Evolutionary conservation across 108 stramenopile genomes (phyloP).

Genomic region (Mediolabrus comicus): DNA sequence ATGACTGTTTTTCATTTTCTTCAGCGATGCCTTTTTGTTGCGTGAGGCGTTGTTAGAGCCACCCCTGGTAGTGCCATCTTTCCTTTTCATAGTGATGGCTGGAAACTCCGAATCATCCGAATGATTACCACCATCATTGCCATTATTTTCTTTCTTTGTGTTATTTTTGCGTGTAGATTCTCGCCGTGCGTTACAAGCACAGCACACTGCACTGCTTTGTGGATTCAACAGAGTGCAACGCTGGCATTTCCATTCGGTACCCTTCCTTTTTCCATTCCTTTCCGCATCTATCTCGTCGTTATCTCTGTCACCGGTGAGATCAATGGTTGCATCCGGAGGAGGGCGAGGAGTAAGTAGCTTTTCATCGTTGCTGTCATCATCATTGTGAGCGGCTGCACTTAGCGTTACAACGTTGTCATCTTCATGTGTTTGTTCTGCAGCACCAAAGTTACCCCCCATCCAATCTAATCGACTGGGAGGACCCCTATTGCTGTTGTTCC

Average conservation of each 20-base stretch:
- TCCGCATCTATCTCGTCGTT: neutral
- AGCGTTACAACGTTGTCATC: neutral
- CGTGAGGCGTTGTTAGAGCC: no score
- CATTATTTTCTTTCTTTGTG: neutral
- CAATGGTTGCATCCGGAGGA: neutral
- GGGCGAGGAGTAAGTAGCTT: neutral
- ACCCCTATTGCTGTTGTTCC: neutral
- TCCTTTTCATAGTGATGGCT: neutral
- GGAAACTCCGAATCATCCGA: slow-evolving; percentile 2
- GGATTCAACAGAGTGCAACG: slow-evolving; percentile 33
- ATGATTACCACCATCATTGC: neutral
- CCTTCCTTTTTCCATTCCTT: neutral
- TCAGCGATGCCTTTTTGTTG: neutral
- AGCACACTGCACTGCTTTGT: slow-evolving; percentile 1
- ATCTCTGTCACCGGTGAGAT: slow-evolving; percentile 11
- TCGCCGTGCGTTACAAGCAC: slow-evolving; percentile 10
- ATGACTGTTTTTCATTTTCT: neutral
- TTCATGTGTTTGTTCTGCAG: neutral
- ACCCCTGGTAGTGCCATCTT: neutral
- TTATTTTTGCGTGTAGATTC: slow-evolving; percentile 14
- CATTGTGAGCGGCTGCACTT: neutral
- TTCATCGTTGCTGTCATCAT: slow-evolving; percentile 1
- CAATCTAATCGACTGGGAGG: slow-evolving; percentile 34
- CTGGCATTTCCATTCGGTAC: slow-evolving; percentile 12
- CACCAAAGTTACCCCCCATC: slow-evolving; percentile 20